Base-by-base conservation (phyloP, 176 grass and related monocot species). In the Aegilops longissima region DNA sequence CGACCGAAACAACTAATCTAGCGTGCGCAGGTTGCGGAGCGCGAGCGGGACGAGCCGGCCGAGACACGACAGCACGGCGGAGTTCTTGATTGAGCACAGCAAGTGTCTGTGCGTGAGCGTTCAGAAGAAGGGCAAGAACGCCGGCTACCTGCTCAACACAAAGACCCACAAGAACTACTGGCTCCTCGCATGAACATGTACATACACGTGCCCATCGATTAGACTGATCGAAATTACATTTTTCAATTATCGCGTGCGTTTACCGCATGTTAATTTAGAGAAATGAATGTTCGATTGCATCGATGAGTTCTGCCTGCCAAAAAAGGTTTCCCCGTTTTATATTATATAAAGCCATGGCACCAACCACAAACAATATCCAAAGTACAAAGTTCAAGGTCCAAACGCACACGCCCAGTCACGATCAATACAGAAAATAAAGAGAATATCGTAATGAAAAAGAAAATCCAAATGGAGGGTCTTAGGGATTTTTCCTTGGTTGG, bases 91-190 rank as follows among this genome's bases (percentile, higher is more conserved):
- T 59, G 91, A 98, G 81, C 83, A 98, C 88, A 98, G 93, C 89
- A 93, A 93, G 49, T 98, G 93, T 86, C 81, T 98, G 6, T 98
- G 95, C 49, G 93, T 98, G 23, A 94, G 91, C 75, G 95, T 98
- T 31, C 93, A 95, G 87, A 98, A 95, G 87, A 98, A 98, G 54
- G 88, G 88, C 42, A 93, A 98, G 63, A 98, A 95, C 63, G 88
- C 91, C 10, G 95, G 95, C 14, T 98, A 98, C 82, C 83, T 98
- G 59, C 93, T 95, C 86, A 98, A 93, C 87, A 93, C 86, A 67
- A 95, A 90, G 93, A 95, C 93, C 10, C 95, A 98, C 70, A 98
- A 90, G 74, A 98, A 98, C 88, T 98, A 91, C 76, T 98, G 95
- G 95, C 93, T 93, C 86, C 95, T 98, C 72, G 95, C 93, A 65